These are phyloP conservation scores for Dactylonectria estremocensis DNA, from an alignment of 2,329 filamentous ascomycete genomes.

Conservation along the genomic window DNA sequence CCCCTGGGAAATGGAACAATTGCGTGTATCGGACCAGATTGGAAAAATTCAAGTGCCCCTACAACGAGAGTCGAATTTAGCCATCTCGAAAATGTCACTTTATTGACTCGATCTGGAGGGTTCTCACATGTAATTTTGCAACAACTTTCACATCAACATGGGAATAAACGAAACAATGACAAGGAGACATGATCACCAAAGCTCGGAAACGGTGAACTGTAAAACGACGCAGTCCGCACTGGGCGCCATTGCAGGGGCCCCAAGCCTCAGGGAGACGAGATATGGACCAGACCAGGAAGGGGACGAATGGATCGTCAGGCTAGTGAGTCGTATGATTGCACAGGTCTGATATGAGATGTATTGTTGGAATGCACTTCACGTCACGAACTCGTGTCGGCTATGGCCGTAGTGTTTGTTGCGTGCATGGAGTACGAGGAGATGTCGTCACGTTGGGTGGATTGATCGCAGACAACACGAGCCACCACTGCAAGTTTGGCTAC, in stretches of 20 bases:
- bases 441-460: conserved; percentile 4
- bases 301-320: conserved; percentile 6
- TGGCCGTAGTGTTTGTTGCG: background rate
- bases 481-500: conserved; percentile 20
- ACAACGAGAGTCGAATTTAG: background rate
- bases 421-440: conserved; percentile 21
- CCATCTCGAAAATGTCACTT: background rate
- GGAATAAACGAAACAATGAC: conserved; percentile 23
- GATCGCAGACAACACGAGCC: conserved; percentile 32
- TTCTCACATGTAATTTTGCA: background rate
- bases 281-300: conserved; percentile 19
- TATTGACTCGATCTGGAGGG: background rate
- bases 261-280: conserved; percentile 20
- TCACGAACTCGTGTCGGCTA: conserved; percentile 13
- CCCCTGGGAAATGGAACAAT: no score
- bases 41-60: no score
- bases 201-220: background rate
- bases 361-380: conserved; percentile 31
- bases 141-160: background rate
- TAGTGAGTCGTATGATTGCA: conserved; percentile 24
- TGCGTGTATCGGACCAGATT: no score
- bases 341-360: conserved; percentile 3
- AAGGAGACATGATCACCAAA: conserved; percentile 2
- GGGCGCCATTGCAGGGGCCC: conserved; percentile 16
- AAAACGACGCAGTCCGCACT: conserved; percentile 8